Base-by-base conservation (phyloP, 305 asterid species). In the Vinca major region DNA sequence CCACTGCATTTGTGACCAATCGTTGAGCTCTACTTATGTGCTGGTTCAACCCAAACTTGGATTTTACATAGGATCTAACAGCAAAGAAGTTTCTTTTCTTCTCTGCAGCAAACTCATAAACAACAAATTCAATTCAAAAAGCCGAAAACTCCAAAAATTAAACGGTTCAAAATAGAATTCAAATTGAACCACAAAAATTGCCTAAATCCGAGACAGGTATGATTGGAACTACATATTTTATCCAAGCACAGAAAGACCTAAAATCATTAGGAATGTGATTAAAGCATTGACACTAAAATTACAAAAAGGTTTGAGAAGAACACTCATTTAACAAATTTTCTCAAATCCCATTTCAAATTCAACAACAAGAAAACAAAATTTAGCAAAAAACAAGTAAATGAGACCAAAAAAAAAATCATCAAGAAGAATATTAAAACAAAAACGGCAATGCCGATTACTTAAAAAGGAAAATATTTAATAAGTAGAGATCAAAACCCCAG, bases 1-100 rank as follows among this genome's bases (percentile, higher is more conserved):
- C 79, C 64, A 85, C 88, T 21, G 93, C 93, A 80, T 76, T 80
- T 45, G 85, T 43, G 53, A 80, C 69, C 71, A 83, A 68, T 43
- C 73, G 73, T 13, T 66, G 48, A 11, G 78, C 79, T 78, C 88
- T 76, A 62, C 67, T 71, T 13, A 48, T 79, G 33, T 47, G 67
- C 20, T 52, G 65, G 71, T 73, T 82, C 80, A 71, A 77, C 67
- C 78, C 77, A 67, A 71, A 70, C 61, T 62, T 65, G 71, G 77
- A 62, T 56, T 71, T 79, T 75, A 83, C 87, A 79, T 80, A 79
- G 65, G 78, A 80, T 61, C 80, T 79, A 63, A 76, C 66, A 36
- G 57, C 68, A 70, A 67, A 68, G 40, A 45, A 67, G 44, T 78
- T 76, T 16, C 62, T 67, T 70, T 75, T 83, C 80, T 84, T 81